Percentiles rank a stretch among this genome's conserved stretches.
Evolutionary conservation across 2,329 filamentous ascomycete species (phyloP).

Genomic region (Calonectria hongkongensis): DNA sequence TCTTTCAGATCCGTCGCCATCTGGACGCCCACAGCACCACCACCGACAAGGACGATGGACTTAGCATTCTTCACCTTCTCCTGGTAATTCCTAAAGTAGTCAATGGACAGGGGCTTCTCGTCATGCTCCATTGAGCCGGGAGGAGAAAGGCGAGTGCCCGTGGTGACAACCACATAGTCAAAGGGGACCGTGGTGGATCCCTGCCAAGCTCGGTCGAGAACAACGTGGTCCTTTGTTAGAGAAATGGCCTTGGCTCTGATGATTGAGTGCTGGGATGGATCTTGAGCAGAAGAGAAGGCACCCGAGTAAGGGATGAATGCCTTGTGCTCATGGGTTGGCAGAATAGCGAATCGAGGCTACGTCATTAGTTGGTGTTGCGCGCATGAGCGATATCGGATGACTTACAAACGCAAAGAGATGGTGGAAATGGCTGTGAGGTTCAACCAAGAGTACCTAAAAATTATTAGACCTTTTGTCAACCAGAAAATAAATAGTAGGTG

Average conservation of each 20-base stretch:
- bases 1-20: conserved; percentile 54
- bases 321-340: conserved; percentile 64
- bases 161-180: conserved; percentile 50
- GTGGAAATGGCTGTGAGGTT: conserved; percentile 72
- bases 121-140: conserved; percentile 53
- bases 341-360: conserved; percentile 66
- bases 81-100: conserved; percentile 51
- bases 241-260: conserved; percentile 45
- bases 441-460: conserved; percentile 65
- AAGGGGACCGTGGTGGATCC: conserved; percentile 50
- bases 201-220: conserved; percentile 51
- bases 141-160: conserved; percentile 49
- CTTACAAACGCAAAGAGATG: conserved; percentile 66
- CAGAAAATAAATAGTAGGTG: rapidly evolving
- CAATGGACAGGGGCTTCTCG: conserved; percentile 46
- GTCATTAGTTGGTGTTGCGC: neutral
- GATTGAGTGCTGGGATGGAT: conserved; percentile 47
- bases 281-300: conserved; percentile 45
- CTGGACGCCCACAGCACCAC: conserved; percentile 52
- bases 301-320: conserved; percentile 69
- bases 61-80: conserved; percentile 46
- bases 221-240: conserved; percentile 46
- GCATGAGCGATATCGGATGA: neutral
- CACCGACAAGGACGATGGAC: conserved; percentile 52
- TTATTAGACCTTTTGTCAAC: neutral